A percentile compares a stretch with the other conserved stretches of the same genome.
Conservation (phyloP, 2,329 filamentous ascomycete species). For the Chrysosporium keratinophilum region DNA sequence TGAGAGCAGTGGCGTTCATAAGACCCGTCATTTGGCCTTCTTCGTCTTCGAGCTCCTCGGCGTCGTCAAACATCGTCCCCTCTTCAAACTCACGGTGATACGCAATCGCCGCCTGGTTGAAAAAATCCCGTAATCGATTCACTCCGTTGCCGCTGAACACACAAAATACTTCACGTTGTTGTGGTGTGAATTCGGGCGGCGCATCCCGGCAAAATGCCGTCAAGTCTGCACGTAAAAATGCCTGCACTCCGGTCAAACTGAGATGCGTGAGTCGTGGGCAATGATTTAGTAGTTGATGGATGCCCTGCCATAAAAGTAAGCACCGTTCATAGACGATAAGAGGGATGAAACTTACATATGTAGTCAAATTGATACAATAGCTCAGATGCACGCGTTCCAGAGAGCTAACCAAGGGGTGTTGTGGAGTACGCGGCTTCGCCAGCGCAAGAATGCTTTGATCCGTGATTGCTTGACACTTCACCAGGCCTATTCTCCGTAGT, state of each 20-base stretch:
- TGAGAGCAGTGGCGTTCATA: slow-evolving; percentile 34
- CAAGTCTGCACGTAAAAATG: slow-evolving; percentile 77
- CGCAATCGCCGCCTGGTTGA: slow-evolving; percentile 46
- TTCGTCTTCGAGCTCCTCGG: slow-evolving; percentile 36
- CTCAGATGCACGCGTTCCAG: slow-evolving; percentile 92
- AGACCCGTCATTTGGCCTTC: slow-evolving; percentile 34
- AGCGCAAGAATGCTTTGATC: slow-evolving; percentile 79
- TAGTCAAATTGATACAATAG: slow-evolving; percentile 77
- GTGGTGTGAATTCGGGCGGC: slow-evolving; percentile 82
- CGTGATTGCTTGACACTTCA: slow-evolving; percentile 86
- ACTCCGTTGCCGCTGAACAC: slow-evolving; percentile 91
- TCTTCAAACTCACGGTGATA: slow-evolving; percentile 24
- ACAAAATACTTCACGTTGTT: slow-evolving; percentile 91
- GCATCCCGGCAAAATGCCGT: slow-evolving; percentile 77
- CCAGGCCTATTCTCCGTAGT: slow-evolving; percentile 83
- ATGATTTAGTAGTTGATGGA: slow-evolving; percentile 76
- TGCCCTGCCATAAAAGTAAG: slow-evolving; percentile 51
- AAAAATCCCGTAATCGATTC: slow-evolving; percentile 60
- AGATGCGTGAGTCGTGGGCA: slow-evolving; percentile 90
- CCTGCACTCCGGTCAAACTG: slow-evolving; percentile 84
- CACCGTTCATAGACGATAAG: background rate
- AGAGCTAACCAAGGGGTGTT: slow-evolving; percentile 54
- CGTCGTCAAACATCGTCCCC: slow-evolving; percentile 37
- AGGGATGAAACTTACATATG: slow-evolving; percentile 51
- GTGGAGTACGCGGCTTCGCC: slow-evolving; percentile 51